Conservation (phyloP, 495 filamentous ascomycete genomes). For the Daldinia loculata region DNA sequence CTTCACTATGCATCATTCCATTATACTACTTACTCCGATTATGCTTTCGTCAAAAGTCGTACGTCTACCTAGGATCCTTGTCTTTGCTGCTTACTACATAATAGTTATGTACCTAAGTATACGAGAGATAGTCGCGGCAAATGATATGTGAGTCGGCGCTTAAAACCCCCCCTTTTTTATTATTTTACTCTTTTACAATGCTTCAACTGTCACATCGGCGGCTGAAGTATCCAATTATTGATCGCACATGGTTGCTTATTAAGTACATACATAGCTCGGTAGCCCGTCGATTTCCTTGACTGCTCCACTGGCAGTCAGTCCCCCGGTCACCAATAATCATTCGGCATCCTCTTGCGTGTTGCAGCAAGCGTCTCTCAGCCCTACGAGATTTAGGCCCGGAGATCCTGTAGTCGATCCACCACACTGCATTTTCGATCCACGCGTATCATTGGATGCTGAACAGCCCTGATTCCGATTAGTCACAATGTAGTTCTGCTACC, state of each 20-base stretch:
- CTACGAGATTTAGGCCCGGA: slow-evolving; percentile 47
- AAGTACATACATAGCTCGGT: slow-evolving; percentile 14
- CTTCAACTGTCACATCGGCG: slow-evolving; percentile 33
- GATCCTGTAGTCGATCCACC: slow-evolving; percentile 43
- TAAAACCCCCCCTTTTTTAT: neutral
- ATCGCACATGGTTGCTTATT: slow-evolving; percentile 32
- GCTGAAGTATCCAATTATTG: slow-evolving; percentile 34
- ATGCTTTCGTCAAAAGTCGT: neutral
- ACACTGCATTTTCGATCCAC: slow-evolving; percentile 37
- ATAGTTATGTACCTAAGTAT: neutral
- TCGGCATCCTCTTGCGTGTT: slow-evolving; percentile 35
- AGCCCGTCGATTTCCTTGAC: slow-evolving; percentile 14
- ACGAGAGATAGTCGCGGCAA: slow-evolving; percentile 28
- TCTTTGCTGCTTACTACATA: neutral
- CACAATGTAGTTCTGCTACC: slow-evolving; percentile 26
- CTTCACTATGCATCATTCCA: neutral
- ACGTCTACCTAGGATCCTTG: neutral
- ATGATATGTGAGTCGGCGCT: slow-evolving; percentile 21
- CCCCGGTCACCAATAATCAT: slow-evolving; percentile 43
- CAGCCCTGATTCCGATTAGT: slow-evolving; percentile 30
- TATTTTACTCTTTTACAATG: slow-evolving; percentile 16
- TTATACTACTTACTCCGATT: neutral
- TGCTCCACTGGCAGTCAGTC: slow-evolving; percentile 30
- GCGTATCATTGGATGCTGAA: slow-evolving; percentile 28
- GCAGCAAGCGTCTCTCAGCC: slow-evolving; percentile 45